These are phyloP conservation scores for Penicillium sp. DNA, from an alignment of 2,329 filamentous ascomycete genomes.

Conservation along the genomic window DNA sequence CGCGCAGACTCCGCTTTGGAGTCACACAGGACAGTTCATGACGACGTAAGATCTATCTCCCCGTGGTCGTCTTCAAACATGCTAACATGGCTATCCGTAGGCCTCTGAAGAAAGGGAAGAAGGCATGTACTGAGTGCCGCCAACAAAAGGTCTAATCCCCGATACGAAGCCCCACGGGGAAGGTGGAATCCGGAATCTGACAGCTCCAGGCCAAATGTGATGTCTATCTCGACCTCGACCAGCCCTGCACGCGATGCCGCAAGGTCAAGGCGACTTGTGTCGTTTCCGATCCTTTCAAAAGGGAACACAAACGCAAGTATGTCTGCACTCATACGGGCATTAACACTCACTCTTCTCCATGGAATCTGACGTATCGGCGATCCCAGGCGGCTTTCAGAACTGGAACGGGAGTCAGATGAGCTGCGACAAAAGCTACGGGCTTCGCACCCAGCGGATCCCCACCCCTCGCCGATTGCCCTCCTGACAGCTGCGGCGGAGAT, in stretches of 20 bases:
- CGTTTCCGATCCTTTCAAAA: slow-evolving; percentile 44
- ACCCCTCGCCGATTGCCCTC: slow-evolving; percentile 28
- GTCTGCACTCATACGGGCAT: slow-evolving; percentile 6
- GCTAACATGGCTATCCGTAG: slow-evolving; percentile 18
- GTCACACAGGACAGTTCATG: too few relatives aligned
- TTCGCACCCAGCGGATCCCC: slow-evolving; percentile 22
- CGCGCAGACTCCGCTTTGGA: too few relatives aligned
- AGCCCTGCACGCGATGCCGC: slow-evolving; percentile 40
- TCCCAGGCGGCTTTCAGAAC: slow-evolving; percentile 36
- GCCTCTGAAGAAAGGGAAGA: slow-evolving; percentile 34
- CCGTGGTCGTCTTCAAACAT: too few relatives aligned
- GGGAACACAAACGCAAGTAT: slow-evolving; percentile 44
- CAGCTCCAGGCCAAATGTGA: slow-evolving; percentile 42
- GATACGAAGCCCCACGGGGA: background rate
- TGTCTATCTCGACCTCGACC: slow-evolving; percentile 34
- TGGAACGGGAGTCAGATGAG: slow-evolving; percentile 40
- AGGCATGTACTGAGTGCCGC: slow-evolving; percentile 45
- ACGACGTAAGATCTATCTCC: too few relatives aligned
- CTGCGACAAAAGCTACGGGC: slow-evolving; percentile 35
- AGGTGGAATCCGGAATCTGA: background rate
- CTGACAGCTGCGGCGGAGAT: slow-evolving; percentile 35
- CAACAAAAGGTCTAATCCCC: slow-evolving; percentile 42
- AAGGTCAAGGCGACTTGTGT: slow-evolving; percentile 38
- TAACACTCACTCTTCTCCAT: background rate
- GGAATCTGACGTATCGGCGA: too few relatives aligned